Conservation (phyloP, 2,329 filamentous ascomycete genomes). For the Epichloe bromicola region DNA sequence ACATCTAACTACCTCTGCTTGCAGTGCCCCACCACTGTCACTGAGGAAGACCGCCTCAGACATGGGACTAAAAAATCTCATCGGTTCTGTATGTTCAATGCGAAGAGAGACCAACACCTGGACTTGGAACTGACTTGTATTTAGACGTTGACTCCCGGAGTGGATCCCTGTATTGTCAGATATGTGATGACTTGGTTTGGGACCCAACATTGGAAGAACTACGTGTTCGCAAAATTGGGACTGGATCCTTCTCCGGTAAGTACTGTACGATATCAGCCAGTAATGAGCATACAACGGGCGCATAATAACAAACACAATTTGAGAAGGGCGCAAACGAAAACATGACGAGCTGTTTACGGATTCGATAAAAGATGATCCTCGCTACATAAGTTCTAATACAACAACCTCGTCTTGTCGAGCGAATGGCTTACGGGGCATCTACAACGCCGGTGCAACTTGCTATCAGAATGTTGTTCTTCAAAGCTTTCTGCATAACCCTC, state of each 20-base stretch:
- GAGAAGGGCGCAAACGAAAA: constrained; percentile 57
- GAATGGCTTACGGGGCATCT: constrained; percentile 79
- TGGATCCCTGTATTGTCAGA: constrained; percentile 65
- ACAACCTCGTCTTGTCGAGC: constrained; percentile 70
- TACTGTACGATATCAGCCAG: neutral
- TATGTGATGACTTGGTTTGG: constrained; percentile 73
- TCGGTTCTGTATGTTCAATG: constrained; percentile 49
- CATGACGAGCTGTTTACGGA: constrained; percentile 57
- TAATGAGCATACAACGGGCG: neutral
- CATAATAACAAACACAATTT: neutral
- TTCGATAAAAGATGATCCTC: constrained; percentile 55
- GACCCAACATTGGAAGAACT: constrained; percentile 69
- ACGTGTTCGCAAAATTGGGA: constrained; percentile 55
- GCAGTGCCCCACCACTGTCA: constrained; percentile 58
- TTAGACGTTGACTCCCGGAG: constrained; percentile 65
- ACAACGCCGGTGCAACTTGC: constrained; percentile 96
- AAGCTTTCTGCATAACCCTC: constrained; percentile 83
- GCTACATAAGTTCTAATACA: constrained; percentile 67
- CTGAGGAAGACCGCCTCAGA: constrained; percentile 49
- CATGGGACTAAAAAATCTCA: constrained; percentile 64
- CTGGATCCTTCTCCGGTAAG: constrained; percentile 49
- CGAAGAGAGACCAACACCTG: neutral
- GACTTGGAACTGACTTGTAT: constrained; percentile 14
- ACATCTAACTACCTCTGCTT: constrained; percentile 60
- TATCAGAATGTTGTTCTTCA: constrained; percentile 96